Conservation (phyloP, 768 basidiomycete genomes). For the Mycena vulgaris region DNA sequence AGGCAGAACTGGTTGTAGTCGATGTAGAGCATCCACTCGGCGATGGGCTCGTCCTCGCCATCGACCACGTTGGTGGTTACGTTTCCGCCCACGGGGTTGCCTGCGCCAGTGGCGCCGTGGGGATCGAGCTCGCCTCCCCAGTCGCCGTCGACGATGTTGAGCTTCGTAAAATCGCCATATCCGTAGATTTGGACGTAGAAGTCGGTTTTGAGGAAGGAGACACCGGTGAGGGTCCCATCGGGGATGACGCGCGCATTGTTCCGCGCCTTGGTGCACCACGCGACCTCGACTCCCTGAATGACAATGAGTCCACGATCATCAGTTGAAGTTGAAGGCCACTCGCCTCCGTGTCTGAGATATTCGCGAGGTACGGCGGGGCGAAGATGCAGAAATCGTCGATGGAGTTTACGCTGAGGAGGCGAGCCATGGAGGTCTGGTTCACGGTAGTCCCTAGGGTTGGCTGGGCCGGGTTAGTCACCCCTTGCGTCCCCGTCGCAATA, state of each 20-base stretch:
- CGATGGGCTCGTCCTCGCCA: constrained; percentile 52
- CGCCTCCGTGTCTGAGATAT: constrained; percentile 29
- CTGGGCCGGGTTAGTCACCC: not conserved
- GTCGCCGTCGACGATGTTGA: constrained; percentile 57
- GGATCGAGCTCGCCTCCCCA: constrained; percentile 63
- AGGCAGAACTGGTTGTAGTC: constrained; percentile 52
- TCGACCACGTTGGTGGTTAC: constrained; percentile 57
- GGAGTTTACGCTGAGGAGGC: constrained; percentile 13
- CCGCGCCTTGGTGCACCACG: no score
- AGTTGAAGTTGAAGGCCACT: no score
- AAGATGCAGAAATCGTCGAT: constrained; percentile 27
- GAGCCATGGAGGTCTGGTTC: constrained; percentile 27
- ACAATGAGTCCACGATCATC: no score
- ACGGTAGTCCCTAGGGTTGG: constrained; percentile 6
- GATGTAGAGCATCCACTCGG: constrained; percentile 61
- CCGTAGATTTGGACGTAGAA: constrained; percentile 45
- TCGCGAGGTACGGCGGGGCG: constrained; percentile 16
- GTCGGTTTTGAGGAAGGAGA: no score
- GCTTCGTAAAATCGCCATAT: constrained; percentile 58
- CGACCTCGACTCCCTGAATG: no score
- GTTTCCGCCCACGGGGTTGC: constrained; percentile 62
- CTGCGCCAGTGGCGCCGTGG: constrained; percentile 56
- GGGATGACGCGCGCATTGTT: no score
- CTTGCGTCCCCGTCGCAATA: constrained; percentile 19
- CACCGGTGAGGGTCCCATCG: no score